Base-by-base conservation (phyloP, 257 asterid genomes). In the Vinca minor region DNA sequence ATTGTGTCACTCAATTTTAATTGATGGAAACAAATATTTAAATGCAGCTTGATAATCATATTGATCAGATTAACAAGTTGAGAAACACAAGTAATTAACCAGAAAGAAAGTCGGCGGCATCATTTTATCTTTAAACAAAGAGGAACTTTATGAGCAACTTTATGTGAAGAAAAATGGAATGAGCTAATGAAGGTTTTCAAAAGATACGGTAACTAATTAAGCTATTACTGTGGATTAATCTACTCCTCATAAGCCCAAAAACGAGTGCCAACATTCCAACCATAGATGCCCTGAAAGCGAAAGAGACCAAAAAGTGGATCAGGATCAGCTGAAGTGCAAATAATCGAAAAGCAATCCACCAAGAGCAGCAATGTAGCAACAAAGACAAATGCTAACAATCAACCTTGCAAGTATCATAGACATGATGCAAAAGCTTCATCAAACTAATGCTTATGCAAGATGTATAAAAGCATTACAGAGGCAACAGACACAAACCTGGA, bases 251-350 rank as follows among this genome's bases (percentile, higher is more conserved):
- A 18, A 54, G 31, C 62, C 41, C 36, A 36, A 39, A 52, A 52
- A 26, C 32, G 23, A 36, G 23, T 21, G 36, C 41, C 23, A 31
- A 20, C 26, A 53, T 31, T 7, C 18, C 69, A 17, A 8, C 69
- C 53, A 53, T 28, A 10, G n/a, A 25, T 18, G 25, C 42, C 70
- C 70, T 66, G 63, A 10, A 55, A 66, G n/a, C 41, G 47, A 21
- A 15, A 52, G 15, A 48, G 14, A 31, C 5, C 8, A 35, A 41
- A 52, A 39, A 39, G 53, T 38, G 4, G 25, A 9, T 17, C 32
- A 21, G 15, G 42, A 44, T 62, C 28, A 18, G 36, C 41, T 15
- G 4, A 45, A 49, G 41, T 0, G 5, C 11, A 23, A 20, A 31
- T 3, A 62, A 62, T 28, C 41, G 17, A 17, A 17, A 6, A 44